Conservation (phyloP, 2,329 filamentous ascomycete genomes). For the Simplicillium aogashimaense region DNA sequence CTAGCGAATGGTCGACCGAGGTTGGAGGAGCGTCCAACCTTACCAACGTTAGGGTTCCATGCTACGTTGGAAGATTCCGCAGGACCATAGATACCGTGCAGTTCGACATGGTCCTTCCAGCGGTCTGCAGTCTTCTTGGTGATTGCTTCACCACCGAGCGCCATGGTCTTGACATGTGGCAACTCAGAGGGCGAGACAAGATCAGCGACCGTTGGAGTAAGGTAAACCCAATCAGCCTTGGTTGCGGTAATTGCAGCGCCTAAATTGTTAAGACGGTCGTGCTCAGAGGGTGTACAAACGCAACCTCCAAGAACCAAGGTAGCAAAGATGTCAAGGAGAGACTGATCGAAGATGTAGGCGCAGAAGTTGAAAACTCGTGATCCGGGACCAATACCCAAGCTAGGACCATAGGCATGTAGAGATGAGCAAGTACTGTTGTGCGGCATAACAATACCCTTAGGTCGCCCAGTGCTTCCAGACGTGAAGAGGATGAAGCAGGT, state of each 20-base stretch:
- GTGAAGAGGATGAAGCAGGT: conserved; percentile 35
- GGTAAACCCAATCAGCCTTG: background rate
- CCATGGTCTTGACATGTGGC: background rate
- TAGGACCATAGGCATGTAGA: conserved; percentile 5
- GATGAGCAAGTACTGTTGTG: conserved; percentile 10
- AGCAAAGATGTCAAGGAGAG: conserved; percentile 12
- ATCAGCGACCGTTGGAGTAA: background rate
- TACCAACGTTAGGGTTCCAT: conserved; percentile 1
- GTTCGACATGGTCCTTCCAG: conserved; percentile 3
- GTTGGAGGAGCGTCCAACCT: conserved; percentile 1
- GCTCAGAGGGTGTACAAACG: conserved; percentile 11
- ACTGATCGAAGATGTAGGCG: conserved; percentile 9
- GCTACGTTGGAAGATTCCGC: background rate
- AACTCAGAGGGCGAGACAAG: background rate
- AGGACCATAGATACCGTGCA: conserved; percentile 2
- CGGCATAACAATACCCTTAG: conserved; percentile 36
- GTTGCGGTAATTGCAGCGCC: background rate
- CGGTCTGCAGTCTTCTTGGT: background rate
- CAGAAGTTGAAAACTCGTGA: conserved; percentile 9
- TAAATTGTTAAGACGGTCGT: conserved; percentile 6
- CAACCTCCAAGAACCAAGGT: conserved; percentile 13
- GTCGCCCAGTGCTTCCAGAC: conserved; percentile 42
- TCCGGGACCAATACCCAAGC: background rate
- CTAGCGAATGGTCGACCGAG: conserved; percentile 1
- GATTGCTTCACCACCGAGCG: background rate